A percentile compares a stretch with the other conserved stretches of the same genome.
Evolutionary conservation across 202 grass and related monocot genomes (phyloP).

Genomic region (Alloteropsis angusta): DNA sequence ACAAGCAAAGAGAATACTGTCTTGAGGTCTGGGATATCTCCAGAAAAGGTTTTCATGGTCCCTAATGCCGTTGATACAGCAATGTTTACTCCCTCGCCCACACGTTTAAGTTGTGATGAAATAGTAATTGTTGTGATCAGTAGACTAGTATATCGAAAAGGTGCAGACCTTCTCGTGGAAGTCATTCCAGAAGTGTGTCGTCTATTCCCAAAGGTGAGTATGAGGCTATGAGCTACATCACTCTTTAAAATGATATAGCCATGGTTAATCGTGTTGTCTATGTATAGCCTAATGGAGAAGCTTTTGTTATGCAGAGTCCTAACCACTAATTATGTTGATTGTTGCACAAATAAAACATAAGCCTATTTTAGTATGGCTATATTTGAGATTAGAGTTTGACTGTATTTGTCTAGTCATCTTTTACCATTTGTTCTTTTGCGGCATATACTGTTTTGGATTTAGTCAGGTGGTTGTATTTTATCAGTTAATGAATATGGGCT

Average conservation of each 20-base stretch:
- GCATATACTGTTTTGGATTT: neutral
- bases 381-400: neutral
- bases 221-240: neutral
- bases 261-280: neutral
- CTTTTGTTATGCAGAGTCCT: neutral
- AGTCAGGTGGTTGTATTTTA: neutral
- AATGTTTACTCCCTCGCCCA: constrained; percentile 71
- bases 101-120: constrained; percentile 58
- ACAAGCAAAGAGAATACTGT: constrained; percentile 99
- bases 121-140: constrained; percentile 90
- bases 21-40: constrained; percentile 78
- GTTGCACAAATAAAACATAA: neutral
- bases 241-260: neutral
- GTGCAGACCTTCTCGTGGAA: constrained; percentile 95
- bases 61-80: constrained; percentile 96
- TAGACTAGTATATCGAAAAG: constrained; percentile 90
- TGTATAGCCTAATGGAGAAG: neutral
- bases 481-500: neutral
- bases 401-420: neutral
- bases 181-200: constrained; percentile 91
- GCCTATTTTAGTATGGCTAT: neutral
- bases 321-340: neutral
- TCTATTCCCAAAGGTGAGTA: constrained; percentile 76
- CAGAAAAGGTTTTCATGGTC: constrained; percentile 78
- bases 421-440: neutral